Base-by-base conservation (phyloP, 805 yeast species). In the Maudiozyma pseudohumilis region DNA sequence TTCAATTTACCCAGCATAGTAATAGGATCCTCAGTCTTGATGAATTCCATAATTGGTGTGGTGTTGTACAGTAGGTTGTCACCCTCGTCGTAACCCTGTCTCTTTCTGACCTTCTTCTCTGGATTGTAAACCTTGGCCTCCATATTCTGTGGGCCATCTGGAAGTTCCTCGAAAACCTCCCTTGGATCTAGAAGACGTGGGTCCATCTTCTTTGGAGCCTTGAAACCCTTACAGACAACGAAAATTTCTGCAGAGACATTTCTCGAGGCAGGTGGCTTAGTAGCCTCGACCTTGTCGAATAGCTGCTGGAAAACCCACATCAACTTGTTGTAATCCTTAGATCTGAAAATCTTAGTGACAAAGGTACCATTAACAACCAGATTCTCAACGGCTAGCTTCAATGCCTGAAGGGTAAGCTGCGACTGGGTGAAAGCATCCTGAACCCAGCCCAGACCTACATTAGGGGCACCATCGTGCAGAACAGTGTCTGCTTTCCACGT, bases 371-470 rank as follows among this genome's bases (percentile, higher is more conserved):
- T 95, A 10, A 83, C 82, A 22, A 73, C 69, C 53, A 92, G 69
- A 61, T 92, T 87, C 63, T 92, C 99, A 11, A 80, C 95, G 1
- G 98, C 99, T 42, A 92, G 69, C 59, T 80, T 86, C 53, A 92
- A 69, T 23, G 97, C 95, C 66, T 88, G 95, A 48, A 92, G 68
- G 22, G 95, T 94, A 50, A 92, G 75, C 56, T 89, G 97, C 20
- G 96, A 86, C 66, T 92, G 99, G 2, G 97, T 86, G 65, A 85
- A 92, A 1, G 99, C 98, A 75, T 92, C 99, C 63, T 92, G 99
- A 16, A 84, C 92, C 99, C 99, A 92, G n/a, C 95, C 95, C 55
- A 92, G 72, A 80, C 99, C 99, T 52, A 92, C 97, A 56, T 92
- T 92, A 22, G 99, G 99, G 21, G 99, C 99, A 79, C 99, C 99